These are phyloP conservation scores for Canna indica DNA, from an alignment of 176 grass and related monocot genomes.

Conservation along the genomic window DNA sequence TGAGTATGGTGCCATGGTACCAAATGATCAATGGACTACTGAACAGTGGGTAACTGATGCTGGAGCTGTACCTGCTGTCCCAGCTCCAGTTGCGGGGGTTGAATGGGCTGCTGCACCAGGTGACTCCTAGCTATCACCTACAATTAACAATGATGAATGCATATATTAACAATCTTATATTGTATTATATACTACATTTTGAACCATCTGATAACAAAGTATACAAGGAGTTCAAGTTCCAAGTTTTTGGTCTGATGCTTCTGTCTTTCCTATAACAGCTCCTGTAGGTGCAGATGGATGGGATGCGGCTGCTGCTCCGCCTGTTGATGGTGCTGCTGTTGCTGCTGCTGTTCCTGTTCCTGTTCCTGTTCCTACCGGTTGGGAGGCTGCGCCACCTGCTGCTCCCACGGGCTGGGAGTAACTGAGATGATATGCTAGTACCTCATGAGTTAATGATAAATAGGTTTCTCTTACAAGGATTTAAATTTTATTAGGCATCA, in stretches of 20 bases:
- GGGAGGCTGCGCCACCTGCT: constrained; percentile 31
- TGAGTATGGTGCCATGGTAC: constrained; percentile 10
- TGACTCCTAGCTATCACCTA: neutral
- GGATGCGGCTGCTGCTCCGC: constrained; percentile 33
- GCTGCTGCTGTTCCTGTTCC: no score
- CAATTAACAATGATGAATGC: no score
- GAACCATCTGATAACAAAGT: neutral
- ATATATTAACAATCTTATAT: no score
- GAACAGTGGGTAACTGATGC: constrained; percentile 1
- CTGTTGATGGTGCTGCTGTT: neutral
- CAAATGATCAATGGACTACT: constrained; percentile 14
- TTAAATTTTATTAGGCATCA: neutral
- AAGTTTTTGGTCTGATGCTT: neutral
- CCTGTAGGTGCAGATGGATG: constrained; percentile 33
- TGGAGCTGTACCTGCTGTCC: neutral
- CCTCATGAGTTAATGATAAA: neutral
- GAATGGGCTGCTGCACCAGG: constrained; percentile 6
- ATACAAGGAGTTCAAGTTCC: neutral
- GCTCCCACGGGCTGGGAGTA: constrained; percentile 30
- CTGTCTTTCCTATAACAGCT: constrained; percentile 22
- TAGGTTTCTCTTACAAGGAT: neutral
- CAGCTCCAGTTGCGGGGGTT: neutral
- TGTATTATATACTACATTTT: neutral
- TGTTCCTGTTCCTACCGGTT: constrained; percentile 30
- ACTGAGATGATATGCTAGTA: neutral